A percentile compares a stretch with the other conserved stretches of the same genome.
phyloP scores from a whole-genome alignment of 257 asterid genomes.

The Echium plantagineum region DNA sequence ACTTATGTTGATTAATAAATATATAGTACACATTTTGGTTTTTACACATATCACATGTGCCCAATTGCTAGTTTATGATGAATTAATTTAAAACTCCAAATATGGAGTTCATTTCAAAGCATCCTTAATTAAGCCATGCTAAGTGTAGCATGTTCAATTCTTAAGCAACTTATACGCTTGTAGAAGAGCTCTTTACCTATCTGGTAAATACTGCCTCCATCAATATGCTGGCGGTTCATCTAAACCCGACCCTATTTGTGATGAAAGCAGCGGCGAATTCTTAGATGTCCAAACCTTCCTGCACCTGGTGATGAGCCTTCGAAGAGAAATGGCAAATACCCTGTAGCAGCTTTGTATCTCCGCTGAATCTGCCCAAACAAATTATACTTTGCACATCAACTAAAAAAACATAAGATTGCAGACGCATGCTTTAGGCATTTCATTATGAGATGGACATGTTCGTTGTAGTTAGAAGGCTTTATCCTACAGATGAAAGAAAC shows the following conservation, averaged over 20 bases:
- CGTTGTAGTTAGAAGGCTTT: no score
- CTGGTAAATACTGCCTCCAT: neutral
- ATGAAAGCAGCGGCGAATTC: slow-evolving; percentile 44
- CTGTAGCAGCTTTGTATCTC: slow-evolving; percentile 69
- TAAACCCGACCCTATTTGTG: slow-evolving; percentile 8
- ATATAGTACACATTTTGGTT: no score
- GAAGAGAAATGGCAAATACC: slow-evolving; percentile 59
- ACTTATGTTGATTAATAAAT: no score
- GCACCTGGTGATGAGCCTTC: slow-evolving; percentile 99
- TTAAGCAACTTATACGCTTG: no score
- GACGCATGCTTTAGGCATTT: neutral
- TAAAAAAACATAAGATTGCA: neutral
- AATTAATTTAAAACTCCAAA: no score
- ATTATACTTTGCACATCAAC: neutral
- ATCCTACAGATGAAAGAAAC: no score
- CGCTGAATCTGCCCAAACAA: slow-evolving; percentile 58
- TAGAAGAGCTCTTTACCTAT: no score
- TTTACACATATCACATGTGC: no score
- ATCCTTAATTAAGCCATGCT: no score
- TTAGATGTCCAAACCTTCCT: slow-evolving; percentile 72
- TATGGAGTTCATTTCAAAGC: no score
- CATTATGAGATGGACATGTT: neutral
- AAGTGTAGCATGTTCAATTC: no score
- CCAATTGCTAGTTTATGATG: no score
- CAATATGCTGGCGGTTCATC: neutral